These are phyloP conservation scores for Phoenix dactylifera DNA, from an alignment of 176 grass and related monocot species.

Conservation along the genomic window DNA sequence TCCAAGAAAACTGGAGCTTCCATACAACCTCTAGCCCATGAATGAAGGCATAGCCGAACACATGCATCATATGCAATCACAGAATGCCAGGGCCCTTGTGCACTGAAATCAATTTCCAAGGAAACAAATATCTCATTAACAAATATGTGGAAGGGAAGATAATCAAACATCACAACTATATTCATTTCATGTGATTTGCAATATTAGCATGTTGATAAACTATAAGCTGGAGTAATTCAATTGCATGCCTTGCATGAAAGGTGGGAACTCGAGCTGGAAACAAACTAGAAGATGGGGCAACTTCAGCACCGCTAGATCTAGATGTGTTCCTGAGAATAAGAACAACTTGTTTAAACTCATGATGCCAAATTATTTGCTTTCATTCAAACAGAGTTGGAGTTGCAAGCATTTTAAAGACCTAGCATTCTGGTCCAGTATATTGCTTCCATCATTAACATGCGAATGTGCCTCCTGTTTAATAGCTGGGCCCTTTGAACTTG, in stretches of 20 bases:
- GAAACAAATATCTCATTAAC: conserved; percentile 16
- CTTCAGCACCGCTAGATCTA: conserved; percentile 28
- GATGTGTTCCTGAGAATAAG: conserved; percentile 23
- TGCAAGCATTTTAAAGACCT: conserved; percentile 40
- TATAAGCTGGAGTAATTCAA: conserved; percentile 1
- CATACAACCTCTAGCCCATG: conserved; percentile 95
- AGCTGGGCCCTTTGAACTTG: conserved; percentile 24
- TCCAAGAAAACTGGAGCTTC: conserved; percentile 94
- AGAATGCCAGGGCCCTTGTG: conserved; percentile 94
- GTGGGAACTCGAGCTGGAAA: conserved; percentile 67
- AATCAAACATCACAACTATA: too few relatives aligned
- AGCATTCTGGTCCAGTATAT: conserved; percentile 33
- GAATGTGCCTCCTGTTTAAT: conserved; percentile 24
- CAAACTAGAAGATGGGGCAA: conserved; percentile 55
- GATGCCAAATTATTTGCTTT: background rate
- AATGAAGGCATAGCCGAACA: conserved; percentile 87
- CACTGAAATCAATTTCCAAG: conserved; percentile 43
- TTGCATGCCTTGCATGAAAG: conserved; percentile 76
- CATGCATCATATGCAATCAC: conserved; percentile 98
- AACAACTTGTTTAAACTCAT: conserved; percentile 23
- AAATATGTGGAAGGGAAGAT: conserved; percentile 10
- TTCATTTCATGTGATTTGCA: too few relatives aligned
- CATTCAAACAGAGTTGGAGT: conserved; percentile 9
- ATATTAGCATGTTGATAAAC: too few relatives aligned
- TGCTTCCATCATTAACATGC: conserved; percentile 25